Base-by-base conservation (phyloP, 2,329 filamentous ascomycete species). In the Ophiostoma sp. region DNA sequence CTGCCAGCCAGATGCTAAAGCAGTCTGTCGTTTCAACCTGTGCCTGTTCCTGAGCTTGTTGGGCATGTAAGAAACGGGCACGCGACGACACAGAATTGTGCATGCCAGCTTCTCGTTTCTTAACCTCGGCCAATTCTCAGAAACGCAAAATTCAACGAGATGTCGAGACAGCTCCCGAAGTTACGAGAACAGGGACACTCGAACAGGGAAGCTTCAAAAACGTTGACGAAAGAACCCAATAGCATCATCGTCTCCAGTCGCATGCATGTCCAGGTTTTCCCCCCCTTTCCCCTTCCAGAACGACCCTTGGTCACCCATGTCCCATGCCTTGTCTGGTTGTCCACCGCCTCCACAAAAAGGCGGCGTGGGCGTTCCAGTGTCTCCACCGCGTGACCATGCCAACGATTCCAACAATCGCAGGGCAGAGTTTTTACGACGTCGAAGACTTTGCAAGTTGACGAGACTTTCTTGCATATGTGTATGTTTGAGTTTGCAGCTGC, bases 371-470 rank as follows among this genome's bases (percentile, higher is more conserved):
- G 50, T 48, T 33, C 64, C 25, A 28, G 52, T 59, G 55, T 71
- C 57, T 52, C 55, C 70, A 71, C 70, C 70, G 70, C 70, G 70
- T 71, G 70, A 71, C 70, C 70, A 71, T 70, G 42, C 57, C 33
- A 55, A 42, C 42, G 28, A 70, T 70, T 48, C 48, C 50, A 42
- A 69, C 48, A 70, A 57, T 69, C 50, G n/a, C 48, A 45, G 68
- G 31, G 33, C 50, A 70, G 68, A 70, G 50, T 70, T 70, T 68
- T 70, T 70, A 70, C 50, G 50, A 42, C 50, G 50, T 28, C 17
- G 50, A 55, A 11, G 22, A 28, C 50, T 11, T 55, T 36, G 33
- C 42, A 45, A 45, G 42, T n/a, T 28, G 28, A 61, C 57, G 28
- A 15, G 2, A 63, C 22, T 2, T 22, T 63, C 31, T 28, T 19